phyloP scores from a whole-genome alignment of 495 filamentous ascomycete genomes.

The Hypoxylon lenormandii region DNA sequence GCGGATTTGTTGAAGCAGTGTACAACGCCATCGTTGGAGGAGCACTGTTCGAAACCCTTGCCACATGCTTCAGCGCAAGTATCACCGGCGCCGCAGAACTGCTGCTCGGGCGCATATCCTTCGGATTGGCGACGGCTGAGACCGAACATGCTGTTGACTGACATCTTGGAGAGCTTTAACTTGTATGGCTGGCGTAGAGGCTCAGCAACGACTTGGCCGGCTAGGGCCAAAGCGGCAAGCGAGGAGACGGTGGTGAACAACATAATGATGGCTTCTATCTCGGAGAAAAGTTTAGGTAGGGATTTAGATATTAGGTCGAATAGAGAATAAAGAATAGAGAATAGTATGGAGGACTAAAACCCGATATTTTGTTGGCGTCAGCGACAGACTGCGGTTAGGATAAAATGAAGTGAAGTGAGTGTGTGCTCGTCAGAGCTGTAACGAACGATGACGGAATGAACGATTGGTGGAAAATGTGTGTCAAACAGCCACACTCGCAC shows the following conservation, averaged over 20 bases:
- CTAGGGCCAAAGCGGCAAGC: constrained; percentile 56
- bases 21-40: constrained; percentile 53
- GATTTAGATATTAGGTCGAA: constrained; percentile 20
- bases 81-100: constrained; percentile 54
- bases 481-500: constrained; percentile 29
- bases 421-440: constrained; percentile 35
- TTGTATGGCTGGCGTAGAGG: constrained; percentile 57
- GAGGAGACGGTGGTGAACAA: constrained; percentile 55
- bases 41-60: constrained; percentile 57
- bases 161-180: constrained; percentile 54
- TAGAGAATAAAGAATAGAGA: background rate
- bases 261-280: constrained; percentile 50
- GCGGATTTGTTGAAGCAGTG: constrained; percentile 62
- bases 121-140: constrained; percentile 54
- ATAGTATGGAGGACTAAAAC: constrained; percentile 3
- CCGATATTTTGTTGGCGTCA: constrained; percentile 16
- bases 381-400: constrained; percentile 35
- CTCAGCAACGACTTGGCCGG: constrained; percentile 55
- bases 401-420: constrained; percentile 16
- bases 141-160: constrained; percentile 56
- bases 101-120: constrained; percentile 59
- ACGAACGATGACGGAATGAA: constrained; percentile 19
- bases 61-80: constrained; percentile 65
- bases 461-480: constrained; percentile 1
- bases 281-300: too few relatives aligned